Evolutionary conservation across 441 rosid genomes (phyloP), one percentile per base, ranked within the genome.

Genomic region (Aquilaria agallochum): DNA sequence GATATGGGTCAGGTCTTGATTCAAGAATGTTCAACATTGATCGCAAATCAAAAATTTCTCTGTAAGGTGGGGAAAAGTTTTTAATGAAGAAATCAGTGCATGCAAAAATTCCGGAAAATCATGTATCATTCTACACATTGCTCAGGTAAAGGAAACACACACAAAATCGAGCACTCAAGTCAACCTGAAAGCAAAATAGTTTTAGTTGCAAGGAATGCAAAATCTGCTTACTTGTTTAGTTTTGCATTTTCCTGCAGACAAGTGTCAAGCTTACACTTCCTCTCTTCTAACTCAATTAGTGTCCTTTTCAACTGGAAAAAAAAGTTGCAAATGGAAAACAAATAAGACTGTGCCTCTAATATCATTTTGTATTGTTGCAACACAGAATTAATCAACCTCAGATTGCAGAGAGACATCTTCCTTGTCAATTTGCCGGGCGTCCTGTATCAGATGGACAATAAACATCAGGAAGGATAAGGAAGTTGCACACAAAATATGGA

Each of bases 211-310:
- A 67, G 56, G 33, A 66, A 50, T 53, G 69, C 44, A 66, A 55
- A 62, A 66, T 59, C 56, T 59, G 53, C 89, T 80, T 58, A 92
- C 97, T 95, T 81, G 30, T 72, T 75, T 63, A 95, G 85, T 72
- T 83, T 87, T 65, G 82, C 81, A 76, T 95, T 95, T 65, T 95
- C 95, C 69, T 88, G 90, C 46, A 92, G 67, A 81, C 94, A 92
- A 76, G 87, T 78, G 63, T 71, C 83, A 45, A 90, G 83, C 56
- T 79, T 85, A 63, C 11, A 36, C 70, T 83, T 85, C 83, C 98
- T 88, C 66, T 83, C 83, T 69, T 92, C 96, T 62, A 89, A 77
- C 74, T 95, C 92, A 59, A 62, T 66, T 45, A 64, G 66, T 55
- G 95, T 79, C 59, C 66, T 82, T 71, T 79, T 75, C 76, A 92